Percentiles rank a stretch among this genome's conserved stretches.
Conservation (phyloP, 2,329 filamentous ascomycete species). For the Truncatella angustata region DNA sequence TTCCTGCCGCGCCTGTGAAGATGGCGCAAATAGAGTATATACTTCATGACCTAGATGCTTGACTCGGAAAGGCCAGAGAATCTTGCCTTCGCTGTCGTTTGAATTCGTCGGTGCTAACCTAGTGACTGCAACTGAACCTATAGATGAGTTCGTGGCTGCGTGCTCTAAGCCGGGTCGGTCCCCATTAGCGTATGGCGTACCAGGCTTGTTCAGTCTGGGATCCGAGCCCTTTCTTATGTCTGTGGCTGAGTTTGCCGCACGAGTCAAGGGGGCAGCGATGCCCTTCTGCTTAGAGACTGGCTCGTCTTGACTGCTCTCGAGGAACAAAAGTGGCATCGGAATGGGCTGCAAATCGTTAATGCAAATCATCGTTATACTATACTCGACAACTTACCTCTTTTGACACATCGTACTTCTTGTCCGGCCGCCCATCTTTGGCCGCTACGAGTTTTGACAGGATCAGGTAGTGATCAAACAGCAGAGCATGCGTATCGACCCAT, state of each 20-base stretch:
- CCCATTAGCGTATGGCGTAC: slow-evolving; percentile 40
- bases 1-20: slow-evolving; percentile 70
- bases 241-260: slow-evolving; percentile 61
- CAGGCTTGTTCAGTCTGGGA: slow-evolving; percentile 44
- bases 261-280: slow-evolving; percentile 60
- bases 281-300: slow-evolving; percentile 82
- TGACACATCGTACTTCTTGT: slow-evolving; percentile 91
- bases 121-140: slow-evolving; percentile 47
- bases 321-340: slow-evolving; percentile 90
- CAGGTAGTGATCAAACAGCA: slow-evolving; percentile 95
- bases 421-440: slow-evolving; percentile 66
- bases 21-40: slow-evolving; percentile 85
- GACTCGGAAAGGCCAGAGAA: slow-evolving; percentile 90
- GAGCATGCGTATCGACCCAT: slow-evolving; percentile 90
- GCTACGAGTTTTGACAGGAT: slow-evolving; percentile 81
- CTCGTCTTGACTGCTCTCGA: slow-evolving; percentile 91
- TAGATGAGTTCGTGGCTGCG: slow-evolving; percentile 64
- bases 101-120: slow-evolving; percentile 41
- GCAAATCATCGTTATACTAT: slow-evolving; percentile 6
- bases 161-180: slow-evolving; percentile 64
- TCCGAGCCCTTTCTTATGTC: slow-evolving; percentile 40
- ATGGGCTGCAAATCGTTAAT: slow-evolving; percentile 62
- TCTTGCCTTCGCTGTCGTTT: slow-evolving; percentile 75
- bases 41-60: slow-evolving; percentile 94
- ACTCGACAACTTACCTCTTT: slow-evolving; percentile 64